These are phyloP conservation scores for Aureoboletus auriporus DNA, from an alignment of 768 basidiomycete genomes.

Conservation along the genomic window DNA sequence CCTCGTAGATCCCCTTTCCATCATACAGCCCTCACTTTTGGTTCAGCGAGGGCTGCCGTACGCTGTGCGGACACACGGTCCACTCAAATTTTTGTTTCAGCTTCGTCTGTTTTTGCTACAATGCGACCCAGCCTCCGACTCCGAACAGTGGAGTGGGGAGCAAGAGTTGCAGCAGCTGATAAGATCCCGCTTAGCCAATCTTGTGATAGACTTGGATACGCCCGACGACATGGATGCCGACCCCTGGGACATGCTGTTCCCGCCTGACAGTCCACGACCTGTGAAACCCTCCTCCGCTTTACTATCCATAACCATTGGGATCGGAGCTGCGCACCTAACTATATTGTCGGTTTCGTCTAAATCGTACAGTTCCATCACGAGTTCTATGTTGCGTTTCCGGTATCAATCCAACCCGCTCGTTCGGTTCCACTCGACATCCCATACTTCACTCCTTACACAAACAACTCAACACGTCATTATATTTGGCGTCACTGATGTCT, in stretches of 20 bases:
- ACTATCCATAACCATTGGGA: slow-evolving; percentile 12
- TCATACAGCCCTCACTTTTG: slow-evolving; percentile 80
- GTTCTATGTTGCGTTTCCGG: slow-evolving; percentile 24
- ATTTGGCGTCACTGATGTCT: slow-evolving; percentile 38
- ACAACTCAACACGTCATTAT: slow-evolving; percentile 22
- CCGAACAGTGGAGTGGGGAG: slow-evolving; percentile 11
- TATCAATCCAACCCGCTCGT: slow-evolving; percentile 14
- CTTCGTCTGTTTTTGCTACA: slow-evolving; percentile 52
- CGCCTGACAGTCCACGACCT: slow-evolving; percentile 6
- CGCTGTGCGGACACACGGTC: slow-evolving; percentile 58
- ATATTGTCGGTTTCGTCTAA: slow-evolving; percentile 19
- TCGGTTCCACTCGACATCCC: slow-evolving; percentile 12
- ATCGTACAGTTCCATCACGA: slow-evolving; percentile 21
- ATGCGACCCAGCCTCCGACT: slow-evolving; percentile 34
- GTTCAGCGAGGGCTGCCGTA: slow-evolving; percentile 73
- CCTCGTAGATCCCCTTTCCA: slow-evolving; percentile 72
- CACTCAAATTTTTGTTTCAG: slow-evolving; percentile 77
- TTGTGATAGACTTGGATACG: slow-evolving; percentile 43
- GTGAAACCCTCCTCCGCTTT: slow-evolving; percentile 5
- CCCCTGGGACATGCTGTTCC: slow-evolving; percentile 22
- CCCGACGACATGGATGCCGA: slow-evolving; percentile 25
- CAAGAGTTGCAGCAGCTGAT: slow-evolving; percentile 36
- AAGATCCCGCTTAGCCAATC: slow-evolving; percentile 33
- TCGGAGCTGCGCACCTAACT: slow-evolving; percentile 17
- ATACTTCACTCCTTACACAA: slow-evolving; percentile 9